Base-by-base conservation (phyloP, 192 early-diverging fungal genomes). In the Podila epigama region DNA sequence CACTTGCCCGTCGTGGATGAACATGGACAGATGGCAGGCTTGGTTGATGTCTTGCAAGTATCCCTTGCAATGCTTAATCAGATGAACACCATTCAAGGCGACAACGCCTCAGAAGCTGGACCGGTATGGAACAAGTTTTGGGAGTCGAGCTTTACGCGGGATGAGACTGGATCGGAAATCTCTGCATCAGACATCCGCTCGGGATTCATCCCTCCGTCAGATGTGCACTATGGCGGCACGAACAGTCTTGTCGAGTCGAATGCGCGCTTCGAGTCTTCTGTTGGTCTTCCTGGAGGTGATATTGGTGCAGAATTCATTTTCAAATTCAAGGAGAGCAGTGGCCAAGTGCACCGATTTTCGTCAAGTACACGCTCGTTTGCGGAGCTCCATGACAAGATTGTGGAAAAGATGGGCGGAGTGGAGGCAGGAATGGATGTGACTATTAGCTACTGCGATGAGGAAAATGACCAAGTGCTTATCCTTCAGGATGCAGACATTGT, bases 401-500 rank as follows among this genome's bases (percentile, higher is more conserved):
- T 83, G 29, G 72, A 83, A 9, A 89, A 91, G 69, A 85, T 89
- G 28, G 69, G 86, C 33, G 75, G 53, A 28, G 2, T 81, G 15
- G 63, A 73, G 51, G 7, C 57, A 25, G 61, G 53, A 2, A 31
- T 11, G 18, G 79, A 75, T n/a, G 53, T 81, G 25, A 60, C 60
- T 18, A 16, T 81, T 41, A 81, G 79, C 37, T 97, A 96, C 54
- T 80, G 92, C 61, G 96, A 97, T 72, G 96, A 97, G 53, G 96
- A 97, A 33, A 90, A 89, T 40, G 96, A 97, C 75, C 64, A 84
- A 57, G 90, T 97, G 15, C 78, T 90, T 53, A 83, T 97, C 40
- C 84, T 87, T 20, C 79, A 84, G n/a, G 88, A 92, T 37, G 71
- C 84, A 1, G 96, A 96, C 70, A 80, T 97, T 65, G 77, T 83